Percentiles rank a stretch among this genome's conserved stretches.
phyloP scores from a whole-genome alignment of 495 filamentous ascomycete species.

The Schizothecium vesticola region DNA sequence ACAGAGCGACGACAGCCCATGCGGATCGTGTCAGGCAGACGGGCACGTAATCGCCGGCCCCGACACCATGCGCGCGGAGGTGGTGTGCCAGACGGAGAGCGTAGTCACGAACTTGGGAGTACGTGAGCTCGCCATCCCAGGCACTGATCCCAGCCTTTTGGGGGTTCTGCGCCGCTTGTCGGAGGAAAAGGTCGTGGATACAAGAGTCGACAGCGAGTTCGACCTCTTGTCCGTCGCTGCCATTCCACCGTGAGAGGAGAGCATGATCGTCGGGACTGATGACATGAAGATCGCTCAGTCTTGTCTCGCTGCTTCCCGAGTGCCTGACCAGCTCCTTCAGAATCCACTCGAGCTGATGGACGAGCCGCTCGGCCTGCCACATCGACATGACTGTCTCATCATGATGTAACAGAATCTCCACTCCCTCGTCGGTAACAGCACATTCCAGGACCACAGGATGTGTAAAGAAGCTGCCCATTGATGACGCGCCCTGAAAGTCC shows the following conservation, averaged over 20 bases:
- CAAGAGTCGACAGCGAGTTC: constrained; percentile 18
- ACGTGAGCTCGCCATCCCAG: constrained; percentile 58
- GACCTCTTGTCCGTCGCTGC: not conserved
- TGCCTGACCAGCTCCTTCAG: constrained; percentile 12
- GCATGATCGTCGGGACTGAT: constrained; percentile 18
- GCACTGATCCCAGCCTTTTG: constrained; percentile 28
- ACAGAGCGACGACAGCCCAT: constrained; percentile 41
- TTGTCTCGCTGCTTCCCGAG: not conserved
- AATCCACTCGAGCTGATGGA: constrained; percentile 21
- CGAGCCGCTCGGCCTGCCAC: constrained; percentile 22
- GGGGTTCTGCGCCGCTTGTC: constrained; percentile 39
- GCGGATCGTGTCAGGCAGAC: constrained; percentile 52
- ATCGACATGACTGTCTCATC: constrained; percentile 19
- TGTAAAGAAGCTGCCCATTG: constrained; percentile 23
- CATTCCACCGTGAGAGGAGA: constrained; percentile 19
- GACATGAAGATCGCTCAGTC: constrained; percentile 14
- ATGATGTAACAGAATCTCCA: constrained; percentile 20
- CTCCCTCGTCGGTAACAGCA: constrained; percentile 2
- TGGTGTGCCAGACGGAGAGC: constrained; percentile 35
- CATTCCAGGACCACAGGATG: constrained; percentile 26
- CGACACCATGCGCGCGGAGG: constrained; percentile 35
- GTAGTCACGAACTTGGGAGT: constrained; percentile 39
- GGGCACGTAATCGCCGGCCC: constrained; percentile 47
- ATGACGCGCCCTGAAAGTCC: constrained; percentile 19
- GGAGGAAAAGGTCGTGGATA: constrained; percentile 34